phyloP scores from a whole-genome alignment of 768 basidiomycete species.

The Suillus subluteus region DNA sequence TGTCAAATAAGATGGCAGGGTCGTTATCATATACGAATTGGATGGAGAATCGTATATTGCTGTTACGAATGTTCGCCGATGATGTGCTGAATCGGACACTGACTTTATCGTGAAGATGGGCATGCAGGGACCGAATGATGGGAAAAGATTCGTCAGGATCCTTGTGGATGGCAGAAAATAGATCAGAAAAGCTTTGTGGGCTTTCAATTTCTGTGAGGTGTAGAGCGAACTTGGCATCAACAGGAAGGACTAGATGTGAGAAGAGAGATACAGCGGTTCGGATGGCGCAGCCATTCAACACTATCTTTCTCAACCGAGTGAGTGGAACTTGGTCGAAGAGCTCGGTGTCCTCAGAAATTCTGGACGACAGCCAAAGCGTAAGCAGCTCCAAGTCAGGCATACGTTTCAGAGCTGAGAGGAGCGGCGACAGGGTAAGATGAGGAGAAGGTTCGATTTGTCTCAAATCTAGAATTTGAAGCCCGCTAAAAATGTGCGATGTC shows the following conservation, averaged over 20 bases:
- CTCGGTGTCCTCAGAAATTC: background rate
- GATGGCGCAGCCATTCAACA: background rate
- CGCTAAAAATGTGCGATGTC: slow-evolving; percentile 37
- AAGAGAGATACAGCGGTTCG: background rate
- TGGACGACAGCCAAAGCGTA: slow-evolving; percentile 32
- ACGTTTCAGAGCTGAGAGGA: slow-evolving; percentile 36
- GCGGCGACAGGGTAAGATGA: slow-evolving; percentile 34
- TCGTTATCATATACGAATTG: no score
- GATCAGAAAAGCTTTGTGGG: background rate
- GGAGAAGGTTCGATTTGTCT: slow-evolving; percentile 30
- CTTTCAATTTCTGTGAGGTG: background rate
- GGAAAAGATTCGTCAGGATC: background rate
- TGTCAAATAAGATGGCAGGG: no score
- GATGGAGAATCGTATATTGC: no score
- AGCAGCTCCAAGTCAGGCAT: slow-evolving; percentile 39
- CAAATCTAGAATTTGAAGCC: slow-evolving; percentile 41
- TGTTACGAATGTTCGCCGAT: no score
- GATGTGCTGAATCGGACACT: background rate
- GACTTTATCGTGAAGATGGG: no score
- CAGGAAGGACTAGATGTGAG: no score
- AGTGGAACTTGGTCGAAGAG: background rate
- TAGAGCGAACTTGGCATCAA: no score
- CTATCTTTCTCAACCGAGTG: background rate
- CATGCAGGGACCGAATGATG: background rate
- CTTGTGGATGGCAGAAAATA: background rate